These are phyloP conservation scores for Chrysoporthe cubensis DNA, from an alignment of 2,329 filamentous ascomycete genomes.

Conservation along the genomic window DNA sequence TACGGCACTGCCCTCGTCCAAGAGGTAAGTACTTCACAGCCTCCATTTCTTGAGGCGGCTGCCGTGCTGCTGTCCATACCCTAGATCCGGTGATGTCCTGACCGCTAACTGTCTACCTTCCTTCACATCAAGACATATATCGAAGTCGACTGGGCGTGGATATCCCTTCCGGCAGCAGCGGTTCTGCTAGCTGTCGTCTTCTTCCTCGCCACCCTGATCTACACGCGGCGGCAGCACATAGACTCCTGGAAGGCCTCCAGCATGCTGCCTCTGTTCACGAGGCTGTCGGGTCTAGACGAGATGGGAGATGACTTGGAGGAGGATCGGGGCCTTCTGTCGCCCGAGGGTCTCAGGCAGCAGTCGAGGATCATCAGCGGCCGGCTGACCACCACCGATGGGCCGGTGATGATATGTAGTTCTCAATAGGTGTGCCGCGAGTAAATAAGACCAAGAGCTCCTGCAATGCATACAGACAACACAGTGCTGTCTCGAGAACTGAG, in stretches of 20 bases:
- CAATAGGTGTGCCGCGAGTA: no score
- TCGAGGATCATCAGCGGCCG: neutral
- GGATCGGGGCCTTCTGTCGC: neutral
- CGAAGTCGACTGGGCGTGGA: constrained; percentile 1
- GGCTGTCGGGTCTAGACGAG: neutral
- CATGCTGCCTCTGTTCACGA: neutral
- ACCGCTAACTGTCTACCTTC: neutral
- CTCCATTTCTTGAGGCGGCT: neutral
- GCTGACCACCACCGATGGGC: neutral
- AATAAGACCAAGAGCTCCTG: neutral
- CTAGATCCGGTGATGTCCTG: neutral
- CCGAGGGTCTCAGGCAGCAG: neutral
- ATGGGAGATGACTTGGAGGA: neutral
- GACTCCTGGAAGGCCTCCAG: neutral
- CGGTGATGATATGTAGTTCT: neutral
- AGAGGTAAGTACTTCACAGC: neutral
- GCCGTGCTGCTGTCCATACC: neutral
- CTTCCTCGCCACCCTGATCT: constrained; percentile 1
- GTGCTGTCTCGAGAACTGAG: no score
- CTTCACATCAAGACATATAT: neutral
- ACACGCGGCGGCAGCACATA: neutral
- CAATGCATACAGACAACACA: no score
- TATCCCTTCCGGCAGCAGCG: neutral
- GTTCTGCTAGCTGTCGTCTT: neutral
- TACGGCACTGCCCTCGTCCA: neutral